Conservation (phyloP, 768 basidiomycete species). For the Boletus sp. region DNA sequence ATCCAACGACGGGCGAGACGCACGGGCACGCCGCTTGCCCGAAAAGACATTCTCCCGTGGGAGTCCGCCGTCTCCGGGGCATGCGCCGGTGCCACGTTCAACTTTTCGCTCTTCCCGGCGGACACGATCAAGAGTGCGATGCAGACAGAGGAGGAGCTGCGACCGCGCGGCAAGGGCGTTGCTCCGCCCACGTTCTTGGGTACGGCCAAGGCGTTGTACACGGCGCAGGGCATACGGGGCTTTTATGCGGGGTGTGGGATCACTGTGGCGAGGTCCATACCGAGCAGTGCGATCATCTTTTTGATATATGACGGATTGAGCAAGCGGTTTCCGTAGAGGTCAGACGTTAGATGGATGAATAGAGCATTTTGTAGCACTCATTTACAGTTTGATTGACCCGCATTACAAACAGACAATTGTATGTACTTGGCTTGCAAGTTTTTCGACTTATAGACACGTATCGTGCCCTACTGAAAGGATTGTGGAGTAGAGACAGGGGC, state of each 20-base stretch:
- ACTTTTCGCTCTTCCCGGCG: conserved; percentile 89
- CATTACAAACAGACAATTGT: neutral
- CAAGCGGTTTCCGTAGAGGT: conserved; percentile 42
- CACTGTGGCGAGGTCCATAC: conserved; percentile 80
- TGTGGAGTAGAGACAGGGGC: conserved; percentile 1
- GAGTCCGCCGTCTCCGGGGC: conserved; percentile 88
- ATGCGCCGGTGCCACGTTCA: conserved; percentile 80
- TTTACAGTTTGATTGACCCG: neutral
- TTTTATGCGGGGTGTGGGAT: conserved; percentile 93
- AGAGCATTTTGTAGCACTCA: neutral
- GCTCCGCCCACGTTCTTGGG: conserved; percentile 45
- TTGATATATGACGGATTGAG: conserved; percentile 83
- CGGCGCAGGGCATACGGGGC: conserved; percentile 71
- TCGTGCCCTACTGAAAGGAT: no score
- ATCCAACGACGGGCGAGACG: conserved; percentile 43
- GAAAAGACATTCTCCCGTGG: conserved; percentile 60
- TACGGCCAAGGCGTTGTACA: conserved; percentile 69
- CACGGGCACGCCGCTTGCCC: conserved; percentile 26
- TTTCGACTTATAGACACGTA: no score
- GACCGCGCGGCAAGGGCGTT: conserved; percentile 42
- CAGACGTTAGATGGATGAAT: neutral
- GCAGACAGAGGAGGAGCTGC: conserved; percentile 89
- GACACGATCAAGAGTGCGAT: conserved; percentile 94
- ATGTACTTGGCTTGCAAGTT: no score
- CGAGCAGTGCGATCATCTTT: conserved; percentile 91